Conservation (phyloP, 805 yeast genomes). For the Saccharomycopsis microspora region DNA sequence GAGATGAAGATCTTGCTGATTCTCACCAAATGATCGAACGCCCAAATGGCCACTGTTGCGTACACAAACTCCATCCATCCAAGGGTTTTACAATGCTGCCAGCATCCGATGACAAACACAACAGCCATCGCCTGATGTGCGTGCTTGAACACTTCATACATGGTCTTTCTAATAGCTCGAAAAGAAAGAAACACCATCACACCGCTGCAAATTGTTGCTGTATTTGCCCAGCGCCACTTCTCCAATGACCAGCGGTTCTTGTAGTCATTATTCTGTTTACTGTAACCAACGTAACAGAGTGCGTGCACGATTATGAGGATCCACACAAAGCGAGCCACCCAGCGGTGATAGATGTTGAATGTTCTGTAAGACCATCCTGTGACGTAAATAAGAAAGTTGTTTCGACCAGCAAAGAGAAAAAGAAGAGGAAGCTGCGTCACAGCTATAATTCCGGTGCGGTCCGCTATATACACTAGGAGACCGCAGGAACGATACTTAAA, state of each 20-base stretch:
- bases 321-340: conserved; percentile 32
- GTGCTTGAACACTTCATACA: conserved; percentile 36
- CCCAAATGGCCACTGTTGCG: conserved; percentile 30
- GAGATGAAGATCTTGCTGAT: conserved; percentile 22
- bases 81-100: conserved; percentile 34
- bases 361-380: conserved; percentile 27
- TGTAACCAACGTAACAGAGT: conserved; percentile 26
- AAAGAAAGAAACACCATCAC: conserved; percentile 24
- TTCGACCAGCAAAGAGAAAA: conserved; percentile 26
- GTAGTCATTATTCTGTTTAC: conserved; percentile 26
- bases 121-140: conserved; percentile 31
- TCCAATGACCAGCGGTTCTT: conserved; percentile 26
- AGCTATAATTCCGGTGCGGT: conserved; percentile 36
- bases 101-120: conserved; percentile 32
- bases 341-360: conserved; percentile 26
- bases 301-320: conserved; percentile 29
- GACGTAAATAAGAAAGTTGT: conserved; percentile 22
- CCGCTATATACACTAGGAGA: conserved; percentile 26
- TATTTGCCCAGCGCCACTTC: conserved; percentile 35
- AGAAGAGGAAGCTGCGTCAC: conserved; percentile 27
- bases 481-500: conserved; percentile 23
- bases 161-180: conserved; percentile 23
- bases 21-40: conserved; percentile 29
- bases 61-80: conserved; percentile 33
- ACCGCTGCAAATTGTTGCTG: conserved; percentile 23